Conservation (phyloP, 2,329 filamentous ascomycete species). For the Sclerotinia sclerotiorum region DNA sequence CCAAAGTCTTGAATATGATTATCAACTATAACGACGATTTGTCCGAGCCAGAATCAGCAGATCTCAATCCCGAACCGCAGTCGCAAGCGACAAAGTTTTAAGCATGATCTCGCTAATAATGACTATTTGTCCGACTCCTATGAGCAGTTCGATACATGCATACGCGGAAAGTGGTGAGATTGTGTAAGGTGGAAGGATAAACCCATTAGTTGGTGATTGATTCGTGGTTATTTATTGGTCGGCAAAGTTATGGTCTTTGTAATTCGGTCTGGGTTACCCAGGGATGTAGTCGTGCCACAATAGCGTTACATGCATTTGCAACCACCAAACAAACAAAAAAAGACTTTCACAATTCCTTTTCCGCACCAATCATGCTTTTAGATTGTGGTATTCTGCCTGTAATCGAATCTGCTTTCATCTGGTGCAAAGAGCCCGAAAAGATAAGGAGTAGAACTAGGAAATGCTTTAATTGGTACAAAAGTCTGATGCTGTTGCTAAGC, state of each 20-base stretch:
- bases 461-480: background rate
- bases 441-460: background rate
- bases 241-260: background rate
- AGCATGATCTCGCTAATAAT: background rate
- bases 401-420: background rate
- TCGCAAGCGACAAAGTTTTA: background rate
- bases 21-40: background rate
- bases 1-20: background rate
- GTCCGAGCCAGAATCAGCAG: constrained; percentile 2
- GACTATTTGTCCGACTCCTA: background rate
- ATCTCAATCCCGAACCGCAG: background rate
- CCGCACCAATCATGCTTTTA: background rate
- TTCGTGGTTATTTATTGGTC: background rate
- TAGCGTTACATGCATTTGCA: background rate
- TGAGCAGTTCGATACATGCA: background rate
- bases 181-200: background rate
- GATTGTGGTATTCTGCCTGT: background rate
- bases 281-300: background rate
- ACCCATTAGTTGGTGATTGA: background rate
- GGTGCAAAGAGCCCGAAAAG: background rate
- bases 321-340: background rate
- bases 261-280: background rate
- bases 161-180: background rate
- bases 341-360: background rate
- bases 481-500: no score